Conservation (phyloP, 1,284 basidiomycete genomes). For the Ceratobasidium sp. region DNA sequence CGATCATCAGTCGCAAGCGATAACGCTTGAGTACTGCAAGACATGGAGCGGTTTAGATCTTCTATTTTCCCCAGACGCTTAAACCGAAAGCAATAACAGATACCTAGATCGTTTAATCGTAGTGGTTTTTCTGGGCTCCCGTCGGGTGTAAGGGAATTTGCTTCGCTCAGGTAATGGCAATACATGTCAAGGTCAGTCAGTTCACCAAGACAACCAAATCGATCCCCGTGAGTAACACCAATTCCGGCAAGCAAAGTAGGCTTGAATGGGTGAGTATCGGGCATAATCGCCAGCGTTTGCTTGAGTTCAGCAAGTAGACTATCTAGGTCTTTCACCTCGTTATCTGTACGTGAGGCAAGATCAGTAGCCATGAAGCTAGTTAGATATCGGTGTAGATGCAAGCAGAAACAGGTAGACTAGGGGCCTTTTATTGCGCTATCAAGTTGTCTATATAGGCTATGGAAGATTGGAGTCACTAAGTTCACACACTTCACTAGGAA, state of each 20-base stretch:
- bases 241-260: neutral
- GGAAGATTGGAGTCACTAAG: too few species aligned
- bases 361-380: too few species aligned
- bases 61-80: neutral
- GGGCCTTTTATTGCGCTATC: too few species aligned
- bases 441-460: too few species aligned
- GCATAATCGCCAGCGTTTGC: too few species aligned
- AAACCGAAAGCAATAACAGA: neutral
- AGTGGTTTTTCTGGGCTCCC: neutral
- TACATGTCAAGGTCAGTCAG: neutral
- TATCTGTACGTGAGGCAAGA: too few species aligned
- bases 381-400: too few species aligned
- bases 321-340: too few species aligned
- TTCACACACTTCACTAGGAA: too few species aligned
- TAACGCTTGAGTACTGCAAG: neutral
- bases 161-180: neutral
- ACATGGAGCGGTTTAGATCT: neutral
- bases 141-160: neutral
- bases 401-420: too few species aligned
- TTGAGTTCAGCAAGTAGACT: too few species aligned
- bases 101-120: neutral
- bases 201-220: neutral
- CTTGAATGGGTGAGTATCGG: neutral
- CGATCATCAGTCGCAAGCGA: neutral
- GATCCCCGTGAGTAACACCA: neutral